Percentiles rank a stretch among this genome's conserved stretches.
Conservation (phyloP, 2,329 filamentous ascomycete genomes). For the Ciborinia camelliae region DNA sequence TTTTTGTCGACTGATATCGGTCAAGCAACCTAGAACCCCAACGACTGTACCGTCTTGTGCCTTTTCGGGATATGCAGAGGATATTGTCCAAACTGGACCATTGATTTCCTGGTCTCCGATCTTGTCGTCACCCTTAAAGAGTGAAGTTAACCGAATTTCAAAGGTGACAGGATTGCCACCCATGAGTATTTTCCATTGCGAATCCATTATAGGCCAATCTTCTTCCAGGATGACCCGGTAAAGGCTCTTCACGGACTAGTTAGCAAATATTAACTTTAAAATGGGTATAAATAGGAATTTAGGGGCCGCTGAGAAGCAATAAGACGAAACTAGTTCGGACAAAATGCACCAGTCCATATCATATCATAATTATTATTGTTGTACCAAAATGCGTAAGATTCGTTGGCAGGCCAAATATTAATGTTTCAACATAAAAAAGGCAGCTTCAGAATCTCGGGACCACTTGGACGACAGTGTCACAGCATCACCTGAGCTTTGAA, state of each 20-base stretch:
- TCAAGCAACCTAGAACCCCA: conserved; percentile 75
- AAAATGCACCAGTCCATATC: not conserved
- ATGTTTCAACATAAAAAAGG: not conserved
- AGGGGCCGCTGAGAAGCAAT: not conserved
- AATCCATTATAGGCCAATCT: conserved; percentile 23
- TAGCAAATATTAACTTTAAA: not conserved
- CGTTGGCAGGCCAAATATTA: not conserved
- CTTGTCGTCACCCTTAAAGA: conserved; percentile 50
- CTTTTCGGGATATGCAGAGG: conserved; percentile 73
- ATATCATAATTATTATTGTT: not conserved
- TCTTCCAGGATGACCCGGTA: not conserved
- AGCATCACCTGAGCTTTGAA: not conserved
- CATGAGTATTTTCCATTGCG: conserved; percentile 28
- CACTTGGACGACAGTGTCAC: not conserved
- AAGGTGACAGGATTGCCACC: conserved; percentile 25
- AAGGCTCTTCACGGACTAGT: not conserved
- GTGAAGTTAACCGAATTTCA: conserved; percentile 31
- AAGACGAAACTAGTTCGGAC: not conserved
- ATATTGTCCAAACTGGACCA: conserved; percentile 71
- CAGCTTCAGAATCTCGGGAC: not conserved
- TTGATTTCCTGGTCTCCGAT: conserved; percentile 53
- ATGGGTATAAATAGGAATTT: no score
- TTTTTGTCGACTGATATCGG: conserved; percentile 83
- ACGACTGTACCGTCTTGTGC: conserved; percentile 60
- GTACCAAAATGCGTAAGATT: not conserved